Conservation (phyloP, 2,329 filamentous ascomycete species). For the Nigrospora oryzae region DNA sequence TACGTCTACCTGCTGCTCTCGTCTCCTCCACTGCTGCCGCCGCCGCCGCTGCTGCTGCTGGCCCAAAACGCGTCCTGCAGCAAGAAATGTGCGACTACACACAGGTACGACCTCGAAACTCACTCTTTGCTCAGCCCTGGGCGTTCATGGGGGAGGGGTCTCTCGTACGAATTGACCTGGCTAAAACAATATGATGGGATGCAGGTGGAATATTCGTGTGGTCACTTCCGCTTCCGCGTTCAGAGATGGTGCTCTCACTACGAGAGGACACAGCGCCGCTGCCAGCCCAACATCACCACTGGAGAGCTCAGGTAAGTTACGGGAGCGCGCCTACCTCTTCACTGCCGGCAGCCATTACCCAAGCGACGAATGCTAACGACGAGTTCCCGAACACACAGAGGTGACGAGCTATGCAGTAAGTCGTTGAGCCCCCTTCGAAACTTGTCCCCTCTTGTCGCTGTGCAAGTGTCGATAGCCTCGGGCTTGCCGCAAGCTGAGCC, state of each 20-base stretch:
- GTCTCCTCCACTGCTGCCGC: too few relatives aligned
- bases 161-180: conserved; percentile 2
- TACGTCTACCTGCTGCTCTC: too few relatives aligned
- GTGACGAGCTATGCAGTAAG: conserved; percentile 22
- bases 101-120: conserved; percentile 12
- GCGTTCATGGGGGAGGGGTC: background rate
- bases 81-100: conserved; percentile 22
- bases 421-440: background rate
- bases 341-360: too few relatives aligned
- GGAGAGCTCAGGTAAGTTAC: conserved; percentile 19
- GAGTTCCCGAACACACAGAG: conserved; percentile 6
- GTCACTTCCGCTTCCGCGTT: conserved; percentile 22
- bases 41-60: too few relatives aligned
- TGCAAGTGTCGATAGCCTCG: too few relatives aligned
- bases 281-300: conserved; percentile 20
- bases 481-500: too few relatives aligned
- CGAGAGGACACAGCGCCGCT: conserved; percentile 21
- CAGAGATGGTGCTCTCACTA: conserved; percentile 22
- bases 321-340: background rate
- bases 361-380: conserved; percentile 2
- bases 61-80: background rate
- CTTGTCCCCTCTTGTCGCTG: background rate
- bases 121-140: too few relatives aligned
- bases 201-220: conserved; percentile 22
- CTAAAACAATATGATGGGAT: background rate